Conservation (phyloP, 768 basidiomycete species). For the Phaeotremella skinneri region DNA sequence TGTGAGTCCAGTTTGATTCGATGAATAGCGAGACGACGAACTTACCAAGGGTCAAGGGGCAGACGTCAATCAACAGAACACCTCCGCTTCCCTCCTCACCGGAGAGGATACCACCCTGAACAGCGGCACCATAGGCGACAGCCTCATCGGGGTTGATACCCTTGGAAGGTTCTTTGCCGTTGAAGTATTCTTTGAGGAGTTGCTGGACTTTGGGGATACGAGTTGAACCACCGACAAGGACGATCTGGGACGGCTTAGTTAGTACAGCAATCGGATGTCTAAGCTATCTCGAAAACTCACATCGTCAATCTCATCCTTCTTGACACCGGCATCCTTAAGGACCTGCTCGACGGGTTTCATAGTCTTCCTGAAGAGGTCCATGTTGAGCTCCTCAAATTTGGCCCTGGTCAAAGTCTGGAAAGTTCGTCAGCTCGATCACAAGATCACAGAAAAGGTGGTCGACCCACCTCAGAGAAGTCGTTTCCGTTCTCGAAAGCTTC, state of each 20-base stretch:
- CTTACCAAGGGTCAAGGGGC: conserved; percentile 58
- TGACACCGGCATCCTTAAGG: conserved; percentile 93
- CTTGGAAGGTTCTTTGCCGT: conserved; percentile 98
- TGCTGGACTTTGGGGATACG: conserved; percentile 97
- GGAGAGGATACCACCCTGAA: conserved; percentile 96
- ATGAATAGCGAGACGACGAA: neutral
- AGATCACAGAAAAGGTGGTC: neutral
- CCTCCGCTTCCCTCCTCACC: conserved; percentile 86
- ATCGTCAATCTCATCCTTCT: conserved; percentile 96
- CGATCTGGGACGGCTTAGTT: conserved; percentile 58
- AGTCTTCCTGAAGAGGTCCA: conserved; percentile 98
- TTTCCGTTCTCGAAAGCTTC: conserved; percentile 94
- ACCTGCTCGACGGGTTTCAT: conserved; percentile 99
- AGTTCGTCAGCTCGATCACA: neutral
- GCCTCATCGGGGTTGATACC: conserved; percentile 99
- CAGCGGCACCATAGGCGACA: conserved; percentile 97
- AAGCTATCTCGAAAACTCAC: conserved; percentile 52
- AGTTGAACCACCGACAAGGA: conserved; percentile 95
- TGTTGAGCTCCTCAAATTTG: conserved; percentile 98
- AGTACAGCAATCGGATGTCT: conserved; percentile 2
- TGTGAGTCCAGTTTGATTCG: neutral
- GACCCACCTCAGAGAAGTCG: conserved; percentile 77
- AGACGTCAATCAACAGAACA: conserved; percentile 90
- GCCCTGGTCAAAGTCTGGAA: conserved; percentile 71
- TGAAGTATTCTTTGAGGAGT: conserved; percentile 97